phyloP scores from a whole-genome alignment of 768 basidiomycete species.

The Clitopilus passeckerianus region DNA sequence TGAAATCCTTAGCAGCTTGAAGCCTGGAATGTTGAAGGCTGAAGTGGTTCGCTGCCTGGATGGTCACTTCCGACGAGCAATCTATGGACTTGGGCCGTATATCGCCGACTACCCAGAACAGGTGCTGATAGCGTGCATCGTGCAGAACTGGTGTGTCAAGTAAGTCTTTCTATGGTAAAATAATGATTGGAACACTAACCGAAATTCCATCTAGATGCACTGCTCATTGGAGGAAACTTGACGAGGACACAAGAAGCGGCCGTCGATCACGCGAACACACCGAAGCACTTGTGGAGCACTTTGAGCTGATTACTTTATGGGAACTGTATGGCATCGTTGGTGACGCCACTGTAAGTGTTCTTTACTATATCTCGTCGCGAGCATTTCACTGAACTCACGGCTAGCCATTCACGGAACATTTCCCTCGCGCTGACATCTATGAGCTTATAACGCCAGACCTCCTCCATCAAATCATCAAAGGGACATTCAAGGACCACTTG shows the following conservation, averaged over 20 bases:
- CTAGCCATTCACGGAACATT: conserved; percentile 10
- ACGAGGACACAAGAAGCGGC: conserved; percentile 9
- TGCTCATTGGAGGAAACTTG: not conserved
- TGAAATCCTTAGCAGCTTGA: conserved; percentile 6
- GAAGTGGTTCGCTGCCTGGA: conserved; percentile 15
- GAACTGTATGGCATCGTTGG: conserved; percentile 17
- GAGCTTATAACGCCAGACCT: conserved; percentile 20
- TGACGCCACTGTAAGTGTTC: conserved; percentile 17
- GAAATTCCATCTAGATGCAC: not conserved
- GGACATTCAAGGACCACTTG: conserved; percentile 23
- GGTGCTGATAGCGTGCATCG: conserved; percentile 12
- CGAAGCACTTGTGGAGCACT: conserved; percentile 10
- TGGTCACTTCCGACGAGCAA: conserved; percentile 14
- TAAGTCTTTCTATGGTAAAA: conserved; percentile 3
- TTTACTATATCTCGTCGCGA: no score
- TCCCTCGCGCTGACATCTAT: conserved; percentile 23
- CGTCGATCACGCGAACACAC: conserved; percentile 13
- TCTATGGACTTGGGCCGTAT: conserved; percentile 19
- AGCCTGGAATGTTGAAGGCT: conserved; percentile 14
- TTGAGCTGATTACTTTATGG: conserved; percentile 12
- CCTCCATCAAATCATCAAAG: conserved; percentile 24
- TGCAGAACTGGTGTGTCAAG: conserved; percentile 18
- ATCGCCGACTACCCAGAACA: conserved; percentile 22
- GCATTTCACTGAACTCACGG: not conserved
- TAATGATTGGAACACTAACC: no score